These are phyloP conservation scores for Astrocystis sublimbata DNA, from an alignment of 495 filamentous ascomycete genomes.

Conservation along the genomic window DNA sequence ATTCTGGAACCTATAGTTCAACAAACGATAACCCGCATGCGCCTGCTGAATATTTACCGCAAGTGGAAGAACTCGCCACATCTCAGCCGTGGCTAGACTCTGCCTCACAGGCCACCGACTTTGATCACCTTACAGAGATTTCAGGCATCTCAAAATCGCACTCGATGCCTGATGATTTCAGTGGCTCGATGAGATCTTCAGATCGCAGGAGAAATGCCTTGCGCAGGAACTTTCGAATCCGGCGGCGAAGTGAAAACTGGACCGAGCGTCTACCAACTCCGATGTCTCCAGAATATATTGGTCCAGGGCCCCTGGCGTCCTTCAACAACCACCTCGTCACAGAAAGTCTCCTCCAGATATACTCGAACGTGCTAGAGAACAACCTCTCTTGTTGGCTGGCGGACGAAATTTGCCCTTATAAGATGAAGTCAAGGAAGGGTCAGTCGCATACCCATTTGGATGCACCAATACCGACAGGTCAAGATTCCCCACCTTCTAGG, in stretches of 20 bases:
- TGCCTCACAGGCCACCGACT: neutral
- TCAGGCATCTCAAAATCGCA: neutral
- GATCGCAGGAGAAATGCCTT: neutral
- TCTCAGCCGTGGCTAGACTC: neutral
- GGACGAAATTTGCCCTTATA: neutral
- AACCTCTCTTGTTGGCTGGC: conserved; percentile 36
- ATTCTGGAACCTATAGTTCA: neutral
- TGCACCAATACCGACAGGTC: neutral
- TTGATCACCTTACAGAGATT: neutral
- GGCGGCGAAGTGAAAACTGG: neutral
- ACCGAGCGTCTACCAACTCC: neutral
- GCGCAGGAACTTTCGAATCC: neutral
- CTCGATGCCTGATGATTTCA: neutral
- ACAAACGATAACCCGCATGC: neutral
- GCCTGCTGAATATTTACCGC: neutral
- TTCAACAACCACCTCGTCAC: conserved; percentile 30
- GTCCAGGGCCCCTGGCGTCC: neutral
- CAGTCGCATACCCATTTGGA: neutral
- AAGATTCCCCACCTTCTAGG: too few relatives aligned
- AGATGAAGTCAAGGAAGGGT: neutral
- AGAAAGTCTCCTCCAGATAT: conserved; percentile 43
- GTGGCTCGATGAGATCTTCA: neutral
- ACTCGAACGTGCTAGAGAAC: conserved; percentile 52
- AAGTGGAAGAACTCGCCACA: neutral
- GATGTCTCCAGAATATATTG: neutral